Percentiles rank a stretch among this genome's conserved stretches.
Conservation (phyloP, 179 eudicot species). For the Gypsophila paniculata region DNA sequence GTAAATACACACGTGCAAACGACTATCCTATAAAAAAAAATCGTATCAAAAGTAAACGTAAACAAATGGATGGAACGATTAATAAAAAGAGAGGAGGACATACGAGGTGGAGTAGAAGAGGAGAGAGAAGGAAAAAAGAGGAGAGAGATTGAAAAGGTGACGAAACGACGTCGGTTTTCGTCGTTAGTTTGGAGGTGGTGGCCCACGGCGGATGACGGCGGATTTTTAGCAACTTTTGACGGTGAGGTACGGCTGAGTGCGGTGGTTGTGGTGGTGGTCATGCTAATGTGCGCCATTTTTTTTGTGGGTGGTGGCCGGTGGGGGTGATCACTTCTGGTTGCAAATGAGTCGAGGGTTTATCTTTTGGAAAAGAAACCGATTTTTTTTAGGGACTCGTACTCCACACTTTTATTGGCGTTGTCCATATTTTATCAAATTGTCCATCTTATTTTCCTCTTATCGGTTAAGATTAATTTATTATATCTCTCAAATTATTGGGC, state of each 20-base stretch:
- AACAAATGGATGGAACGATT: background rate
- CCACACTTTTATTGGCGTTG: too few relatives aligned
- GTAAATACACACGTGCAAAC: too few relatives aligned
- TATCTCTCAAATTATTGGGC: too few relatives aligned
- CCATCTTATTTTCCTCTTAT: too few relatives aligned
- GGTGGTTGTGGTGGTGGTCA: background rate
- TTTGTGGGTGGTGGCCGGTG: too few relatives aligned
- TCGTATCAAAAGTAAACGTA: background rate
- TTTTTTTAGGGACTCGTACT: too few relatives aligned
- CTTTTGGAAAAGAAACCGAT: too few relatives aligned
- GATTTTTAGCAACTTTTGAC: background rate
- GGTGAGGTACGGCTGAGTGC: background rate
- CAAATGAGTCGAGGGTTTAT: too few relatives aligned
- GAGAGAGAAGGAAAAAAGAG: slow-evolving; percentile 36
- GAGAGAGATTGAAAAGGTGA: slow-evolving; percentile 48
- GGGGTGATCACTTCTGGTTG: background rate
- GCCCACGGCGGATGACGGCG: slow-evolving; percentile 21
- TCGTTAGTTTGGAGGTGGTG: slow-evolving; percentile 13
- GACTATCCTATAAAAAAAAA: too few relatives aligned
- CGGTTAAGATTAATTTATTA: too few relatives aligned
- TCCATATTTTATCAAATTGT: too few relatives aligned
- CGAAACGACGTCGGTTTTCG: slow-evolving; percentile 40
- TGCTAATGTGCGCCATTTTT: slow-evolving; percentile 17
- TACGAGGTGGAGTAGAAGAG: slow-evolving; percentile 33
- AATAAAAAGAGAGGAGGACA: background rate